Conservation (phyloP, 148 eudicot genomes). For the Tetragonia tetragonoides region DNA sequence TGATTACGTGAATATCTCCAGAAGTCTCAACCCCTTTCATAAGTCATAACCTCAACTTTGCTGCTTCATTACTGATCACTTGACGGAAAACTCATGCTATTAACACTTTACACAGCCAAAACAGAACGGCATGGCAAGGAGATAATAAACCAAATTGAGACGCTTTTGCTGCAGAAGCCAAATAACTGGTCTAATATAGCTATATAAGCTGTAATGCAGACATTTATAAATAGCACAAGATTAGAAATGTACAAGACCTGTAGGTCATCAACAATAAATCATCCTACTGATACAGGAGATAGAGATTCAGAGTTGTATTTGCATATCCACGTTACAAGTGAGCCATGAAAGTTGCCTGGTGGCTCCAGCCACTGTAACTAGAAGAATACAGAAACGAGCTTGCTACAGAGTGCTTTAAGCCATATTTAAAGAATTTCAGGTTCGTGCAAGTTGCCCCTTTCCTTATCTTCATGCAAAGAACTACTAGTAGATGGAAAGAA, state of each 20-base stretch:
- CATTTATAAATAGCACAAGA: neutral
- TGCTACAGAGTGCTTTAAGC: neutral
- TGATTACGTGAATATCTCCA: no score
- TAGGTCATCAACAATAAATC: neutral
- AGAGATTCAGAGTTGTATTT: neutral
- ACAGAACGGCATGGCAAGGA: neutral
- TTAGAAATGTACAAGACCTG: neutral
- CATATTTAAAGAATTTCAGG: constrained; percentile 18
- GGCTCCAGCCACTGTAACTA: neutral
- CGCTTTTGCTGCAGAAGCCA: neutral
- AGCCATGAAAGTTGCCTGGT: neutral
- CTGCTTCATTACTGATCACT: neutral
- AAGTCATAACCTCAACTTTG: neutral
- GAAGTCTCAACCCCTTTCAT: neutral
- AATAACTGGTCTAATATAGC: neutral
- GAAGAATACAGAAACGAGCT: constrained; percentile 1
- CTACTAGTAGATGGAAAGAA: constrained; percentile 10
- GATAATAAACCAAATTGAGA: neutral
- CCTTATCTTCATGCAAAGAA: constrained; percentile 16
- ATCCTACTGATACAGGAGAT: neutral
- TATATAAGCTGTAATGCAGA: neutral
- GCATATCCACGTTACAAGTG: constrained; percentile 1
- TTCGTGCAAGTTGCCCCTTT: constrained; percentile 20
- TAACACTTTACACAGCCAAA: neutral
- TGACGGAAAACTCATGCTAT: neutral